A percentile compares a stretch with the other conserved stretches of the same genome.
Conservation (phyloP, 2,329 filamentous ascomycete genomes). For the Leptographium radiaticola region DNA sequence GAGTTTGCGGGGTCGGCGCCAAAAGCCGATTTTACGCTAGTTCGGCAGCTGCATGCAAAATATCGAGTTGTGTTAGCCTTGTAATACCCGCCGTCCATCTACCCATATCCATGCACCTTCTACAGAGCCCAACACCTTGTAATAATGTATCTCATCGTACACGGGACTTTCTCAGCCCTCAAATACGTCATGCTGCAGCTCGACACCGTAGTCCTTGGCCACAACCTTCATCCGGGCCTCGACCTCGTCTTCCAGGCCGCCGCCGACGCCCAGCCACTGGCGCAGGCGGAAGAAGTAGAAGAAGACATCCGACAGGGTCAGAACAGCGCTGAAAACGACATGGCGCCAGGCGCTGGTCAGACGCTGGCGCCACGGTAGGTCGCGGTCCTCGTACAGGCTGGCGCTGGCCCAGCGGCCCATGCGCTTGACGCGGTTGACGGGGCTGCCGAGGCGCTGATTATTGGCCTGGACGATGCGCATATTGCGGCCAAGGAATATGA, state of each 20-base stretch:
- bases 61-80: neutral
- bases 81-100: neutral
- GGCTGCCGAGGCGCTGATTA: conserved; percentile 80
- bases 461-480: conserved; percentile 88
- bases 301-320: conserved; percentile 63
- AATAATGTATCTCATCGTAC: too few species aligned
- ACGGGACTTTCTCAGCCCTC: conserved; percentile 46
- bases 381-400: conserved; percentile 63
- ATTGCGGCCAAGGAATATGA: conserved; percentile 85
- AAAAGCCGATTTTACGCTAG: neutral
- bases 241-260: conserved; percentile 89
- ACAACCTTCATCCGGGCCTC: conserved; percentile 77
- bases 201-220: conserved; percentile 83
- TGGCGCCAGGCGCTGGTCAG: conserved; percentile 62
- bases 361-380: conserved; percentile 49
- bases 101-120: neutral
- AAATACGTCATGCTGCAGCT: conserved; percentile 79
- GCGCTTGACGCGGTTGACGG: conserved; percentile 87
- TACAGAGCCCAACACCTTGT: too few species aligned
- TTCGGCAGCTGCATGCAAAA: too few species aligned
- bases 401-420: conserved; percentile 82
- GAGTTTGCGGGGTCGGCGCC: neutral
- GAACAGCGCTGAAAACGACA: conserved; percentile 65
- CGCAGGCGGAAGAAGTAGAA: conserved; percentile 72
- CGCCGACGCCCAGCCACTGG: conserved; percentile 63